Percentiles rank a stretch among this genome's conserved stretches.
Conservation (phyloP, 345 rosid species). For the Lepidium didymum region DNA sequence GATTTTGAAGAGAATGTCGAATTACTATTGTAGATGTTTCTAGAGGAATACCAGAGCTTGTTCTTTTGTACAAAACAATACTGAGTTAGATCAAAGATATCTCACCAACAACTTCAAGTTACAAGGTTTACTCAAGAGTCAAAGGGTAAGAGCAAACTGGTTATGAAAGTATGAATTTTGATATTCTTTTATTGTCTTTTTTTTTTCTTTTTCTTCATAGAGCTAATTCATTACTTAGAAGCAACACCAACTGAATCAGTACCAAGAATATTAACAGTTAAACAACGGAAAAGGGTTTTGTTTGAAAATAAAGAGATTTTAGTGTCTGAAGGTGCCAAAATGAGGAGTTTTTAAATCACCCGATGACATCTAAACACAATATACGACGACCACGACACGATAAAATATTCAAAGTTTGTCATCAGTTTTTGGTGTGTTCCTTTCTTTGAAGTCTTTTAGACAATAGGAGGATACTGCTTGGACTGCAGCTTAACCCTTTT, state of each 20-base stretch:
- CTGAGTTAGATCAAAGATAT: too few relatives aligned
- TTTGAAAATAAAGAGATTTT: constrained; percentile 13
- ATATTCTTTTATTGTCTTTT: too few relatives aligned
- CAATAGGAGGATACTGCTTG: constrained; percentile 73
- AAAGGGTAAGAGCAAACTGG: too few relatives aligned
- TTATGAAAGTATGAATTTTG: too few relatives aligned
- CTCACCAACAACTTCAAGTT: too few relatives aligned
- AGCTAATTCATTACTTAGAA: not conserved
- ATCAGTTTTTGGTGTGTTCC: constrained; percentile 24
- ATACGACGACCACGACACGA: constrained; percentile 6
- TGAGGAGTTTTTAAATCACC: constrained; percentile 19
- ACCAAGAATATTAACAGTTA: constrained; percentile 23
- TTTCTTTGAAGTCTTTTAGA: constrained; percentile 19
- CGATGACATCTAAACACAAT: constrained; percentile 20
- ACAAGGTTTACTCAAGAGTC: too few relatives aligned
- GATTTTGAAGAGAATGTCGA: too few relatives aligned
- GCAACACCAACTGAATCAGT: constrained; percentile 26
- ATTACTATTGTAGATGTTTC: too few relatives aligned
- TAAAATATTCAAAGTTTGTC: constrained; percentile 20
- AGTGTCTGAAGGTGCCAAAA: constrained; percentile 21
- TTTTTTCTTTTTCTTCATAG: too few relatives aligned
- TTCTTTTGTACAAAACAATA: too few relatives aligned
- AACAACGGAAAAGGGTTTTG: not conserved
- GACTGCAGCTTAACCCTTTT: constrained; percentile 84
- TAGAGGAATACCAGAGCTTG: too few relatives aligned